Conservation (phyloP, 2,329 filamentous ascomycete species). For the Penicillium sp. region DNA sequence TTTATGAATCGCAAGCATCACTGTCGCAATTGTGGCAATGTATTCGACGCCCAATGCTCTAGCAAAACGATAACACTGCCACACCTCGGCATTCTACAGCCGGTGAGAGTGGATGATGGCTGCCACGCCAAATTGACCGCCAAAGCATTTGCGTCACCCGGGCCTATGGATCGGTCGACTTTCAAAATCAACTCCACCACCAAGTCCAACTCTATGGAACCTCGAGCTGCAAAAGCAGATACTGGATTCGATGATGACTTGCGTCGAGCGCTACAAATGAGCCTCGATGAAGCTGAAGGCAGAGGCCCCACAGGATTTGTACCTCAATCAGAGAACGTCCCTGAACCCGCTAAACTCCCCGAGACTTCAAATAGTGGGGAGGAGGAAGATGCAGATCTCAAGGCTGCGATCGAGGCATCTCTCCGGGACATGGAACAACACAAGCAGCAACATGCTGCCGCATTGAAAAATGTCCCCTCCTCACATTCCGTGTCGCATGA, state of each 20-base stretch:
- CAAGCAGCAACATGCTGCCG: constrained; percentile 84
- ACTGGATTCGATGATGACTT: constrained; percentile 93
- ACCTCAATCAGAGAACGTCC: constrained; percentile 58
- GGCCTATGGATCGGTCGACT: constrained; percentile 42
- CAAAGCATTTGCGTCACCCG: constrained; percentile 55
- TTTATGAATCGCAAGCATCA: constrained; percentile 99
- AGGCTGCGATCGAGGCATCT: constrained; percentile 92
- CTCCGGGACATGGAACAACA: constrained; percentile 97
- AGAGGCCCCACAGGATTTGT: constrained; percentile 71
- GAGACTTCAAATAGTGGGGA: constrained; percentile 52
- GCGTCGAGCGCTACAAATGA: constrained; percentile 93
- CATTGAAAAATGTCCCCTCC: constrained; percentile 76
- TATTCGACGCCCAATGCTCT: constrained; percentile 94
- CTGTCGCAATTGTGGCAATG: constrained; percentile 95
- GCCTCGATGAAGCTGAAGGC: constrained; percentile 84
- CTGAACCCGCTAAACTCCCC: constrained; percentile 43
- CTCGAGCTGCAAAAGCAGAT: constrained; percentile 82
- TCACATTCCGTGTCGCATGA: constrained; percentile 52
- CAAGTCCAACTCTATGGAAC: constrained; percentile 82
- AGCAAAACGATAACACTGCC: constrained; percentile 84
- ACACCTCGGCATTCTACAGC: constrained; percentile 86
- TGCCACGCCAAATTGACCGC: constrained; percentile 89
- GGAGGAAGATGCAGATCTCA: constrained; percentile 89
- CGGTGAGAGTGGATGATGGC: constrained; percentile 93
- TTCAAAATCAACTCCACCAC: constrained; percentile 54